A percentile compares a stretch with the other conserved stretches of the same genome.
Evolutionary conservation across 2,329 filamentous ascomycete genomes (phyloP).

Genomic region (Venturia asperata): DNA sequence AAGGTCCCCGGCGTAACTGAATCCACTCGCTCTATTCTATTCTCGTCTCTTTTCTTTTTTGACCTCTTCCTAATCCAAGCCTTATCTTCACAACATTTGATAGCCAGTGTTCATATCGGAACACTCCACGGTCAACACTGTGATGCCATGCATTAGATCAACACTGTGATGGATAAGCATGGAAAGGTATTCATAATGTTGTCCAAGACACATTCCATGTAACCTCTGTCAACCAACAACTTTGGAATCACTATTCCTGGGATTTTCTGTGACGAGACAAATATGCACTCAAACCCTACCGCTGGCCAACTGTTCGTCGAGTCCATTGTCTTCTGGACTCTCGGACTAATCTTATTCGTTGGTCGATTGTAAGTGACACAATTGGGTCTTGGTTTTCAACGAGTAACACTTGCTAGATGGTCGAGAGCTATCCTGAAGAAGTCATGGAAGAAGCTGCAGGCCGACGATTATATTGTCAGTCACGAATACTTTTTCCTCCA

Average conservation of each 20-base stretch:
- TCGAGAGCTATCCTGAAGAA: conserved; percentile 18
- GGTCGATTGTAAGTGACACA: conserved; percentile 17
- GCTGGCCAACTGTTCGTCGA: conserved; percentile 15
- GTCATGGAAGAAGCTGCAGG: conserved; percentile 18
- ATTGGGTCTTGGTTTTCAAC: neutral
- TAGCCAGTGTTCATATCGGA: neutral
- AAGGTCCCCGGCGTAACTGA: neutral
- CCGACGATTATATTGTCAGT: conserved; percentile 15
- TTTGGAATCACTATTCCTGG: neutral
- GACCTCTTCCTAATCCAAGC: neutral
- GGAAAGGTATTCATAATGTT: neutral
- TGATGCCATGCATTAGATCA: neutral
- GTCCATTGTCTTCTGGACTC: conserved; percentile 14
- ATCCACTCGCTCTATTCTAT: conserved; percentile 1
- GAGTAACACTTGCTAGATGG: conserved; percentile 17
- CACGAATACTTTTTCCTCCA: too few relatives aligned
- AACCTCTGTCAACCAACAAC: neutral
- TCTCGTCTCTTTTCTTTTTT: neutral
- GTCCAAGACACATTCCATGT: neutral
- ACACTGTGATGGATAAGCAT: neutral
- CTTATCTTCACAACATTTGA: neutral
- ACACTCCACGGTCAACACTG: neutral
- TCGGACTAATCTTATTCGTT: conserved; percentile 17
- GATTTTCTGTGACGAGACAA: conserved; percentile 1
- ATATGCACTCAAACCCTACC: conserved; percentile 16